Base-by-base conservation (phyloP, 768 basidiomycete genomes). In the Exsudoporus frostii region DNA sequence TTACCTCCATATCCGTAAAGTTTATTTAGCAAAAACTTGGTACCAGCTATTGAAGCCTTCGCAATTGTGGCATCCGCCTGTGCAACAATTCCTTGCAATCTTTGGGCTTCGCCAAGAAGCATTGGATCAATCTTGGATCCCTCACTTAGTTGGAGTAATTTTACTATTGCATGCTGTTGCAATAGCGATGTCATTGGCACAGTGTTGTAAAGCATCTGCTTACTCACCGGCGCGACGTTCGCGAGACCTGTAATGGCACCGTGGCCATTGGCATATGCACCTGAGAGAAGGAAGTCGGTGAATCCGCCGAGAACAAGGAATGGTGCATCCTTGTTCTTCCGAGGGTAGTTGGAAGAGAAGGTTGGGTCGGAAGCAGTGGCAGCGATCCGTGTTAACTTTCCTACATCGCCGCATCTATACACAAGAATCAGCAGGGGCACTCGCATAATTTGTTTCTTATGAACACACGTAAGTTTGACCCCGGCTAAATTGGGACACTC, bases 191-290 rank as follows among this genome's bases (percentile, higher is more conserved):
- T 55, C 29, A 59, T 20, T 5, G 25, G 25, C 7, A 22, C 30
- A 17, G 41, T 5, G 32, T 34, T 39, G 38, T 33, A 4, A 37
- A 37, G n/a, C 29, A 13, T 54, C 53, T 45, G 29, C 32, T 46
- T 37, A 59, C 80, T 54, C 61, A 86, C 90, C 10, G 90, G 91
- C 41, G 88, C 84, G 51, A 94, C 66, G 66, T 95, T 95, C 8
- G 81, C 92, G 19, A 95, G 83, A 42, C 93, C 93, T 32, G 89
- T 92, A 66, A 96, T 96, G 44, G 90, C 92, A 43, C 94, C 94
- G 61, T 94, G 86, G 3, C 79, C 92, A 56, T 85, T 83, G 29
- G 80, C 86, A 64, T 83, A 84, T 2, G 80, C 68, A 7, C 90
- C 82, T 4, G 93, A 83, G 32, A 87, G 74, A 53, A 96, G 67